A percentile compares a stretch with the other conserved stretches of the same genome.
Conservation (phyloP, 208 protist species). For the Trypanosoma melophagium region DNA sequence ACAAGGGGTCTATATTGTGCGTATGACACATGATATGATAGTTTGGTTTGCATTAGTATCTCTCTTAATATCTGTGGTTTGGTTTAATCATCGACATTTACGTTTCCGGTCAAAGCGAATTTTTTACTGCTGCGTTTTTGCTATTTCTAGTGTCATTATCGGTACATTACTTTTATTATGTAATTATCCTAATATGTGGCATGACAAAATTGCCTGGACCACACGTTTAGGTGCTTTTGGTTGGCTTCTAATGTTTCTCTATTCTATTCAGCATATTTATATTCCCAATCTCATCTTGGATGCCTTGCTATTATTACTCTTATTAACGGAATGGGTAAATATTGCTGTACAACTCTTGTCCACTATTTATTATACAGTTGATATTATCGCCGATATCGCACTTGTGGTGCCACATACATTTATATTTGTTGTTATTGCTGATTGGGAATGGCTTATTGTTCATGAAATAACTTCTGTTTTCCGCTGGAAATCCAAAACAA, state of each 20-base stretch:
- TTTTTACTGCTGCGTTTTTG: background rate
- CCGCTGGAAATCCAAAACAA: background rate
- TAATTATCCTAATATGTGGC: background rate
- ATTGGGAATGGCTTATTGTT: slow-evolving; percentile 26
- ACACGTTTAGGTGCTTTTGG: background rate
- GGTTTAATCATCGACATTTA: background rate
- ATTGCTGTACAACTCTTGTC: slow-evolving; percentile 12
- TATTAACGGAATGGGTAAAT: slow-evolving; percentile 13
- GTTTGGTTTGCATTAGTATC: slow-evolving; percentile 11
- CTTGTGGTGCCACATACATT: slow-evolving; percentile 12
- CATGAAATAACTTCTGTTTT: slow-evolving; percentile 23
- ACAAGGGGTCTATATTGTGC: background rate
- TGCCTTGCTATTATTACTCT: background rate
- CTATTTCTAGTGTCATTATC: background rate
- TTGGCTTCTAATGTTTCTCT: slow-evolving; percentile 5
- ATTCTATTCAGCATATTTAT: background rate
- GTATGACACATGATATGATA: background rate
- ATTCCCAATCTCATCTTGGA: background rate
- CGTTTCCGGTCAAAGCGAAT: background rate
- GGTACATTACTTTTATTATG: background rate
- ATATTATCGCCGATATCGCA: slow-evolving; percentile 2
- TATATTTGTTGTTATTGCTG: slow-evolving; percentile 11
- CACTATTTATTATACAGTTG: background rate
- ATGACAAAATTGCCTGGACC: background rate
- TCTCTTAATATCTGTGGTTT: background rate